Base-by-base conservation (phyloP, 2,329 filamentous ascomycete genomes). In the Aureobasidium mangrovei region DNA sequence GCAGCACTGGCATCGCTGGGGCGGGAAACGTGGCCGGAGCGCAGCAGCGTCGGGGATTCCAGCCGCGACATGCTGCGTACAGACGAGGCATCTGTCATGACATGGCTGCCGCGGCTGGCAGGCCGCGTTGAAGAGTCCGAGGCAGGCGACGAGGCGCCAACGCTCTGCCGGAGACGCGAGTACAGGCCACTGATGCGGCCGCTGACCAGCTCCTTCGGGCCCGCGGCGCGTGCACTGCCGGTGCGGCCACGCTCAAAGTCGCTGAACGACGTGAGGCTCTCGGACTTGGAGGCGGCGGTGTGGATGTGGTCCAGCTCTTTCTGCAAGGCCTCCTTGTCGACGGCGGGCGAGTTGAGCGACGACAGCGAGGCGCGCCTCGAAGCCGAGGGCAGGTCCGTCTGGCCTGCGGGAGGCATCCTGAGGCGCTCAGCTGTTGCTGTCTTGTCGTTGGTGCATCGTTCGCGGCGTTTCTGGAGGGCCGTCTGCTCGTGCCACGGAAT, bases 261-360 rank as follows among this genome's bases (percentile, higher is more conserved):
- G 70, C 94, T 94, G 71, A 97, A 97, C 7, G 90, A 94, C 2
- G 91, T 97, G 45, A 97, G 77, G 33, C 83, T 81, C 59, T 86
- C 86, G 33, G 87, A 87, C 66, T 88, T 86, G 64, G 87, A 94
- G n/a, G 91, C 90, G 4, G 87, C 84, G 48, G 77, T 89, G 69
- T 96, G 91, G 61, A 96, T 95, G 63, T 88, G 84, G 70, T 95
- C 86, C 57, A 96, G 81, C 18, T 85, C 81, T 58, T 88, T 81
- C 33, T 86, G 82, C 36, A 91, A 77, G 55, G 87, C 84, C 59
- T 89, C 86, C 65, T 82, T 86, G 67, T 91, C 86, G 39, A 81
- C 71, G 1, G 60, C 60, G 6, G 62, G 64, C 4, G 69, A 71
- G 7, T 62, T 64, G n/a, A 70, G 63, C 5, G 69, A 70, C 24